Evolutionary conservation across 805 yeast genomes (phyloP).

Genomic region (Candida jianshihensis): DNA sequence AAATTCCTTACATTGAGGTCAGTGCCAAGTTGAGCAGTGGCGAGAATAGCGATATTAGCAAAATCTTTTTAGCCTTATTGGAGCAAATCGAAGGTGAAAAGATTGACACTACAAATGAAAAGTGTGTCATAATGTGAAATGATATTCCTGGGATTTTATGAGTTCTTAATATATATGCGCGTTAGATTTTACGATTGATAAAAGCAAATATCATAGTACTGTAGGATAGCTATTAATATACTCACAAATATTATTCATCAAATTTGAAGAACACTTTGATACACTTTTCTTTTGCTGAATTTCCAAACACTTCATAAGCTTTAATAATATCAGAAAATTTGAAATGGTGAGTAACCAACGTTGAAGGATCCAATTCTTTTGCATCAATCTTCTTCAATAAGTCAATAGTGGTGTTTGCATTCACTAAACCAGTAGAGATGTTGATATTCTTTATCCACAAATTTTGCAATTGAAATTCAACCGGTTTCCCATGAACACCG

Average conservation of each 20-base stretch:
- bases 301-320: constrained; percentile 54
- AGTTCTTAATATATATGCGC: not conserved
- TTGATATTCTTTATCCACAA: constrained; percentile 38
- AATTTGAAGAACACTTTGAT: constrained; percentile 35
- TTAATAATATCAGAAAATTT: constrained; percentile 46
- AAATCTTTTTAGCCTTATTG: constrained; percentile 54
- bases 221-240: no score
- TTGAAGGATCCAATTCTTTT: constrained; percentile 34
- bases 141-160: not conserved
- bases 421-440: constrained; percentile 44
- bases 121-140: constrained; percentile 40
- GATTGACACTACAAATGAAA: constrained; percentile 44
- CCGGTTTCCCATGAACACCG: constrained; percentile 44
- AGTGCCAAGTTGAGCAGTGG: constrained; percentile 75
- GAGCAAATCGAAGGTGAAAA: constrained; percentile 57
- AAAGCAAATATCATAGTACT: no score
- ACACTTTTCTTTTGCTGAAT: constrained; percentile 48
- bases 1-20: constrained; percentile 74
- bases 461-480: constrained; percentile 35
- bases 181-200: no score
- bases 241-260: no score
- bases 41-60: constrained; percentile 61
- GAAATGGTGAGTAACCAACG: constrained; percentile 55
- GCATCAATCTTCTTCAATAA: constrained; percentile 29
- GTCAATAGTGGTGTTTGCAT: constrained; percentile 35